These are phyloP conservation scores for Porogramme epimiltina DNA, from an alignment of 1,284 basidiomycete genomes.

Conservation along the genomic window DNA sequence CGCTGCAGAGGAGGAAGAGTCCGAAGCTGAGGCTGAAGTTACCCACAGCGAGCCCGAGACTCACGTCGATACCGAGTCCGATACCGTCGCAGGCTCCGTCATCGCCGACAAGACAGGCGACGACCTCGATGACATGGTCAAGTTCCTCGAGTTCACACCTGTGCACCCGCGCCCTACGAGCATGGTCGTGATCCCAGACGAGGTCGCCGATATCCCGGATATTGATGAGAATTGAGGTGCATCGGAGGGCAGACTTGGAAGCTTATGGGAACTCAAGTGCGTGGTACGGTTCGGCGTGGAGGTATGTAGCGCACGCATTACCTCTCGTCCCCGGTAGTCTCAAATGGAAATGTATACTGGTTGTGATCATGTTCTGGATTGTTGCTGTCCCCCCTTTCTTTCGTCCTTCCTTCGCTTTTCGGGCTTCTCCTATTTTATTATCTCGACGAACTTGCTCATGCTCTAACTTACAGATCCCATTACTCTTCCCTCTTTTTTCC, in stretches of 20 bases:
- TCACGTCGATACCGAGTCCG: slow-evolving; percentile 23
- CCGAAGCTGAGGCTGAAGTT: slow-evolving; percentile 24
- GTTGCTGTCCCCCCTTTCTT: background rate
- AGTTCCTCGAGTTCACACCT: slow-evolving; percentile 51
- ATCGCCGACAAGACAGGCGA: slow-evolving; percentile 29
- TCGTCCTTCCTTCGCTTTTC: background rate
- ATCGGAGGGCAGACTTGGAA: background rate
- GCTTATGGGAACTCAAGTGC: background rate
- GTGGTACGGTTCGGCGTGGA: background rate
- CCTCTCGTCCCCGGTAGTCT: background rate
- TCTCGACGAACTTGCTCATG: background rate
- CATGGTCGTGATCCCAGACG: slow-evolving; percentile 28
- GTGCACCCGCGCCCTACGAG: slow-evolving; percentile 35
- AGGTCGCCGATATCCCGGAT: slow-evolving; percentile 36
- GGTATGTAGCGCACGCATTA: background rate
- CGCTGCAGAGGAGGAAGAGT: slow-evolving; percentile 19
- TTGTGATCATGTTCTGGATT: background rate
- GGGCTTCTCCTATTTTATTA: background rate
- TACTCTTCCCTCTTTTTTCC: background rate
- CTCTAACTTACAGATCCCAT: background rate
- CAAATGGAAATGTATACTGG: background rate
- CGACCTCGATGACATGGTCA: slow-evolving; percentile 66
- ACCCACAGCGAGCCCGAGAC: slow-evolving; percentile 21
- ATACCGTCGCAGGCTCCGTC: slow-evolving; percentile 19
- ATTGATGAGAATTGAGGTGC: slow-evolving; percentile 24